Base-by-base conservation (phyloP, 768 basidiomycete genomes). In the Kwoniella botswanensis region DNA sequence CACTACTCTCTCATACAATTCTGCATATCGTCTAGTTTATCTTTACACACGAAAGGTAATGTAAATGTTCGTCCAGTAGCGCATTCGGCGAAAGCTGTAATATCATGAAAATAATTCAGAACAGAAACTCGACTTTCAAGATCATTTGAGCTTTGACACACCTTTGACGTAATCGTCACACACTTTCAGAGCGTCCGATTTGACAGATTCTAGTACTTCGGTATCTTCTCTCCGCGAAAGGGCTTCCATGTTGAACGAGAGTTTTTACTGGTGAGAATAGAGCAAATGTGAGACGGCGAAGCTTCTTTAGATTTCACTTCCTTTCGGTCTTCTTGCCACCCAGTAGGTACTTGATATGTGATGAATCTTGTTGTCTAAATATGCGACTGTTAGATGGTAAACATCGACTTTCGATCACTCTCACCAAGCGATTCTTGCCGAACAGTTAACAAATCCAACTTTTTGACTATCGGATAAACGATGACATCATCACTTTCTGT, bases 211-310 rank as follows among this genome's bases (percentile, higher is more conserved):
- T n/a, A 76, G 56, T 13, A 82, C 72, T 22, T 76, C 78, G 10
- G 60, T 63, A 62, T 82, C 80, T 68, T 82, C 80, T 72, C 78
- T 44, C 58, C 80, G 53, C 2, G 78, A 79, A 3, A 82, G 71
- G 0, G 80, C 76, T 58, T 82, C 74, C 80, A 82, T 82, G 7
- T 10, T 57, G 58, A 61, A 46, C 21, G 54, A 15, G 18, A 61
- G 42, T 59, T 4, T 13, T 7, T 7, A 13, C 10, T 26, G 22
- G 15, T 15, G 46, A 50, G 13, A 11, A 50, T 4, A 18, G 12
- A 50, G 46, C 46, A 50, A 50, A 5, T 50, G 46, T 13, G 12
- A 15, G 35, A 35, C 7, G 7, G 7, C 6, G 7, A 35, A 35
- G 35, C 35, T 35, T 35, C 35, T 7, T 35, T 35, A 9, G 5